Evolutionary conservation across 768 basidiomycete genomes (phyloP), one percentile per base, ranked within the genome.

Genomic region (Multifurca ochricompacta): DNA sequence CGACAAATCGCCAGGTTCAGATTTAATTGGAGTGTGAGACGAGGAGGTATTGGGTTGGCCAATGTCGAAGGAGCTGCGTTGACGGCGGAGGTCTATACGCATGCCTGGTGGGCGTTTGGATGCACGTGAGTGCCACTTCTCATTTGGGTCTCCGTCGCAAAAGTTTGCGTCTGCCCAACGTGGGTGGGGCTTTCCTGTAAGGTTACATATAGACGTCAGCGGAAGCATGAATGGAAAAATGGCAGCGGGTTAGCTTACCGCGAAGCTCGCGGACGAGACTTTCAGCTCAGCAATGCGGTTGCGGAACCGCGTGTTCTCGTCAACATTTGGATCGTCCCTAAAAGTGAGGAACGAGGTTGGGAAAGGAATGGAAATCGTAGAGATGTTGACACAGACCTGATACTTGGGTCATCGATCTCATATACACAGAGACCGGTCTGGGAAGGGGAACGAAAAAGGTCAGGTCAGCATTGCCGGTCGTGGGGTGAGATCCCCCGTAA

Each of bases 391-490:
- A 65, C 75, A 53, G 60, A 87, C 89, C 87, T 77, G 34, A 87
- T 70, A 9, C 85, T 83, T 13, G 88, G 88, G 69, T 91, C 91
- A 66, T 94, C 92, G 59, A 94, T 87, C 66, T 95, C 92, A 62
- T 95, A 95, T 0, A 95, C 91, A 67, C 92, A 95, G 16, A 94
- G 85, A 47, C 92, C 92, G 19, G 92, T 94, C 88, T 91, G 40
- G 4, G 40, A n/a, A n/a, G 62, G 18, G 51, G 54, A 21, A 30
- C 14, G 43, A 19, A 46, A 2, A 54, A n/a, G n/a, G n/a, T n/a
- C 40, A 39, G 45, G 30, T 16, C 25, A 36, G 51, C 45, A 27
- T 14, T 10, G 28, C 52, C 6, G 51, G n/a, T 18, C 27, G 36
- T 19, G 10, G 25, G 32, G 60, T 64, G 68, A 56, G 14, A 28